phyloP scores from a whole-genome alignment of 2,329 filamentous ascomycete species.

The Xylaria polymorpha region DNA sequence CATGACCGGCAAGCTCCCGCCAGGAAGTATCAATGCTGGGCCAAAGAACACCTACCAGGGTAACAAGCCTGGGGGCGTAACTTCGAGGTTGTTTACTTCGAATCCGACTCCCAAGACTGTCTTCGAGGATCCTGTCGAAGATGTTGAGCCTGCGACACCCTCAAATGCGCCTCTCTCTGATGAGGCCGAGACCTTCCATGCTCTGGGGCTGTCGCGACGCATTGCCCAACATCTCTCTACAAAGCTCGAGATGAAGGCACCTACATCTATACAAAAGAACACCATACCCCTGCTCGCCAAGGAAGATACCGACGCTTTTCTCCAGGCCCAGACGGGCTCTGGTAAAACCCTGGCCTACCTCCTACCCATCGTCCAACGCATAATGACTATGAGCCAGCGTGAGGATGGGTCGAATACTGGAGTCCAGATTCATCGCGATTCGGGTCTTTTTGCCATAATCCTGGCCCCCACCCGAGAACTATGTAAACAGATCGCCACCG shows the following conservation, averaged over 20 bases:
- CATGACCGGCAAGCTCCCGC: conserved; percentile 53
- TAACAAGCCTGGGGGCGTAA: conserved; percentile 61
- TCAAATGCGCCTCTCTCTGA: conserved; percentile 91
- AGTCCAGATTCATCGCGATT: conserved; percentile 79
- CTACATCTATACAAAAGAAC: conserved; percentile 93
- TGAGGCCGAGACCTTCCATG: conserved; percentile 86
- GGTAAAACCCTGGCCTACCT: conserved; percentile 98
- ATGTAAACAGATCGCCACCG: conserved; percentile 90
- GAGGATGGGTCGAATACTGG: conserved; percentile 58
- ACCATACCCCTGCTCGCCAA: conserved; percentile 83
- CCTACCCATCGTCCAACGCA: conserved; percentile 88
- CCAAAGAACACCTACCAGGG: conserved; percentile 40
- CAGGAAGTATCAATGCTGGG: conserved; percentile 50
- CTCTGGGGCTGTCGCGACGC: conserved; percentile 82
- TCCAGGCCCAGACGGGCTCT: conserved; percentile 96
- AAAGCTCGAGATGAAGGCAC: conserved; percentile 89
- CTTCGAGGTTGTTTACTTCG: conserved; percentile 92
- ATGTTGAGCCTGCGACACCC: conserved; percentile 72
- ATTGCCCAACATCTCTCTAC: conserved; percentile 84
- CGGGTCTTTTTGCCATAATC: conserved; percentile 93
- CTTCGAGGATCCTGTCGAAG: conserved; percentile 60
- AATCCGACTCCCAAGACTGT: conserved; percentile 81
- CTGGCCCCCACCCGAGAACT: conserved; percentile 93
- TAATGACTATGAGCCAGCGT: conserved; percentile 77
- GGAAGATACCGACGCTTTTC: conserved; percentile 89